Base-by-base conservation (phyloP, 129 eudicot species). In the Deinandra increscens region DNA sequence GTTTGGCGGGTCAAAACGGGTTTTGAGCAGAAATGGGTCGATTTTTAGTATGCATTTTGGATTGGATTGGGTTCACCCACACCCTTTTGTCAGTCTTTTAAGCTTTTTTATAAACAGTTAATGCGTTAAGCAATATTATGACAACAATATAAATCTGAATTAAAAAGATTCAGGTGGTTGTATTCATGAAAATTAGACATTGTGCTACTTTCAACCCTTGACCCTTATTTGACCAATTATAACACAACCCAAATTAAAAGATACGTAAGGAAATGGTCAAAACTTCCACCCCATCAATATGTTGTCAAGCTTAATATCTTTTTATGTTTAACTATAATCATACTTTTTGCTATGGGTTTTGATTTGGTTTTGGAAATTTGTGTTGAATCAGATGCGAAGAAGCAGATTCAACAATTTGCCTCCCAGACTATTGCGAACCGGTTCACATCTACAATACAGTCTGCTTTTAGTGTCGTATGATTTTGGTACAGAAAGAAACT, bases 381-480 rank as follows among this genome's bases (percentile, higher is more conserved):
- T 78, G 54, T 58, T 56, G 34, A 54, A 72, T 14, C 95, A 93
- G 98, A 93, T 89, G 98, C 98, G 63, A 93, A 93, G 95, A 93
- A 93, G 85, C 98, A 93, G 95, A 81, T 93, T 73, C 98, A 93
- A 80, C 87, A 84, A 69, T 93, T 93, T 87, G 98, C 98, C 64
- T 81, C 98, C 13, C 95, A 89, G 86, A 85, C 98, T 61, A 71
- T 93, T 8, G 90, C 95, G 11, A 84, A 85, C 64, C 92, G 89
- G 34, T 75, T 92, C 75, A 31, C 87, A 42, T 86, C 98, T 2
- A 84, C 91, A 2, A 12, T 89, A 44, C 89, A 83, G 67, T 89
- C 98, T 33, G 98, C 96, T 41, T 93, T 93, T 67, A 92, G 89
- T 61, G 92, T 85, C 10, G 90, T 93, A 65, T 93, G 88, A 86